Evolutionary conservation across 1,284 basidiomycete species (phyloP).

Genomic region (Peniophora sp.): DNA sequence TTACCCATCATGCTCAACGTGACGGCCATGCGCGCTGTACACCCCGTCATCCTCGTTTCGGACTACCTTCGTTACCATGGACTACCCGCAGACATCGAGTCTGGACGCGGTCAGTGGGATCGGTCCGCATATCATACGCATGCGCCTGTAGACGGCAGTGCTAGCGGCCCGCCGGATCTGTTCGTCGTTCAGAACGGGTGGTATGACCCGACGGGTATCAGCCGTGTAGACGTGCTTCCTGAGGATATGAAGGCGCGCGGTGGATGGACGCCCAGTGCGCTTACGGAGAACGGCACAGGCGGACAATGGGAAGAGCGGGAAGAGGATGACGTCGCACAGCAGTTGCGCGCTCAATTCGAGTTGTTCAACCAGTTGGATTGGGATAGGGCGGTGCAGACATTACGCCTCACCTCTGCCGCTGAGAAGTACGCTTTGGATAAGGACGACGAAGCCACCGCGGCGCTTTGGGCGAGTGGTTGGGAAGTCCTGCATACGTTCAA

Average conservation of each 20-base stretch:
- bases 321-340: slow-evolving; percentile 2
- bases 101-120: slow-evolving; percentile 27
- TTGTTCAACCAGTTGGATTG: slow-evolving; percentile 3
- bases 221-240: slow-evolving; percentile 29
- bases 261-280: slow-evolving; percentile 13
- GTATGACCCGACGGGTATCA: slow-evolving; percentile 25
- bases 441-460: slow-evolving; percentile 19
- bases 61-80: slow-evolving; percentile 30
- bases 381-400: slow-evolving; percentile 1
- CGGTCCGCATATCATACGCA: slow-evolving; percentile 9
- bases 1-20: slow-evolving; percentile 30
- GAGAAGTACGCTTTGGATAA: slow-evolving; percentile 15
- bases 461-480: slow-evolving; percentile 28
- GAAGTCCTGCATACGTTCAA: slow-evolving; percentile 26
- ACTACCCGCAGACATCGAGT: slow-evolving; percentile 21
- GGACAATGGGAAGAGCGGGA: slow-evolving; percentile 11
- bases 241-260: slow-evolving; percentile 24
- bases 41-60: slow-evolving; percentile 24
- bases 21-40: slow-evolving; percentile 25
- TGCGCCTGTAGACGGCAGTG: neutral
- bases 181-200: slow-evolving; percentile 27
- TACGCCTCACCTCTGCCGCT: neutral
- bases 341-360: neutral
- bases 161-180: slow-evolving; percentile 16
- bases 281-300: slow-evolving; percentile 11